Evolutionary conservation across 768 basidiomycete genomes (phyloP), one percentile per base, ranked within the genome.

Genomic region (Rhodotorula kratochvilovae): DNA sequence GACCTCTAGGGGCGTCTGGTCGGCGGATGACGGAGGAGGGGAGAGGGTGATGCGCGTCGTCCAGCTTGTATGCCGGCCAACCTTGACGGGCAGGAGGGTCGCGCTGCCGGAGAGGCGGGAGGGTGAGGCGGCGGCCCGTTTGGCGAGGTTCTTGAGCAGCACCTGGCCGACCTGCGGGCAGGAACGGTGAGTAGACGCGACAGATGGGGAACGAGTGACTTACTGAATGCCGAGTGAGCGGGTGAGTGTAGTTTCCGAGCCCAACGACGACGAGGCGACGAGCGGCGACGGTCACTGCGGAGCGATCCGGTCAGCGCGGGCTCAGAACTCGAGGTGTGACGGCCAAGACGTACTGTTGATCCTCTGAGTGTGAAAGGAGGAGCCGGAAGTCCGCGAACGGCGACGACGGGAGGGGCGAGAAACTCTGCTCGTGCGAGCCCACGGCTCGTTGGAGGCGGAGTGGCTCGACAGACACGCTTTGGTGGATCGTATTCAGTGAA

Each of bases 181-280:
- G 21, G 17, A 5, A 7, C 8, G 19, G 45, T 46, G 17, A 46
- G 45, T 21, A n/a, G 42, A 21, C 11, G 45, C 5, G 17, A 46
- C 5, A 19, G 5, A 48, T 13, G 23, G 5, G 25, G 23, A 25
- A 11, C 54, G n/a, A 6, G 3, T 48, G 4, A 48, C 61, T 8
- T 16, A 64, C 72, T 1, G 70, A 71, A 21, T 75, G 74, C 16
- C 56, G 29, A 0, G 74, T 75, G n/a, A 68, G 51, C 7, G 74
- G 74, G 39, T 75, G 70, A 1, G 74, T 66, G 48, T 68, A 71
- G 70, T 75, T 75, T 21, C 74, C 70, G 16, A 75, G 58, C 5
- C 74, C 74, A 29, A 62, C 70, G 39, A 71, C 29, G 27, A 68
- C 63, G 33, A 74, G 54, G 19, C 66, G 25, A 23, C 68, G 67